Evolutionary conservation across 2,329 filamentous ascomycete species (phyloP).

Genomic region (Pseudocercospora macadamiae): DNA sequence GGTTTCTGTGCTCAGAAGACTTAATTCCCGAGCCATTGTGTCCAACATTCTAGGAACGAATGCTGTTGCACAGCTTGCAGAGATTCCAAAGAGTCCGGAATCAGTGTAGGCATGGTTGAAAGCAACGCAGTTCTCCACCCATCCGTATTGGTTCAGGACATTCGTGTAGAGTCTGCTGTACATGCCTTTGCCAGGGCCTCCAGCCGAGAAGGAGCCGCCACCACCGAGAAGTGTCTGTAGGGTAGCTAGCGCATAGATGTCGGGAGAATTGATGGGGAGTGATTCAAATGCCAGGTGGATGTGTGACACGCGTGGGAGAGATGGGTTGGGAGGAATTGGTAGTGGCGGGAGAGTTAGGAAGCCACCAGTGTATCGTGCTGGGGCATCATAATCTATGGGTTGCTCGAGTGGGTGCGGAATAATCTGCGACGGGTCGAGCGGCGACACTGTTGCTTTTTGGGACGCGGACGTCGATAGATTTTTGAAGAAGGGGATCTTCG

Average conservation of each 20-base stretch:
- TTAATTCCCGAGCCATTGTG: conserved; percentile 90
- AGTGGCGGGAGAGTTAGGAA: conserved; percentile 84
- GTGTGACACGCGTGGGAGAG: conserved; percentile 80
- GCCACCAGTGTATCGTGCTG: conserved; percentile 88
- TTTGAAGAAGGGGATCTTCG: conserved; percentile 87
- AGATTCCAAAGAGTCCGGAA: conserved; percentile 92
- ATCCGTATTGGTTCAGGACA: conserved; percentile 94
- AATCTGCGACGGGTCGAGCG: conserved; percentile 51
- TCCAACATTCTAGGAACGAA: conserved; percentile 84
- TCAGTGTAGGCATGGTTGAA: conserved; percentile 99
- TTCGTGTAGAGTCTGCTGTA: conserved; percentile 97
- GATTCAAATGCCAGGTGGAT: conserved; percentile 97
- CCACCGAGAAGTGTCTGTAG: conserved; percentile 94
- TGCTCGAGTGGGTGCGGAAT: conserved; percentile 50
- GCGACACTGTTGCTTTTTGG: conserved; percentile 61
- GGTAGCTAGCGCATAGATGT: conserved; percentile 95
- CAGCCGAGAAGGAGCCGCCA: conserved; percentile 93
- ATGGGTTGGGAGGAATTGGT: conserved; percentile 75
- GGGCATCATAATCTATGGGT: conserved; percentile 60
- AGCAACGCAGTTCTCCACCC: conserved; percentile 93
- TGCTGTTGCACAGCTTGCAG: conserved; percentile 78
- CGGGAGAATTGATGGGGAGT: conserved; percentile 82
- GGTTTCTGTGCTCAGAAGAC: conserved; percentile 72
- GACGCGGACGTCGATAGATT: conserved; percentile 77
- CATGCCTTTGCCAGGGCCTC: conserved; percentile 98